phyloP scores from a whole-genome alignment of 2,329 filamentous ascomycete species.

The Coleophoma cylindrospora region DNA sequence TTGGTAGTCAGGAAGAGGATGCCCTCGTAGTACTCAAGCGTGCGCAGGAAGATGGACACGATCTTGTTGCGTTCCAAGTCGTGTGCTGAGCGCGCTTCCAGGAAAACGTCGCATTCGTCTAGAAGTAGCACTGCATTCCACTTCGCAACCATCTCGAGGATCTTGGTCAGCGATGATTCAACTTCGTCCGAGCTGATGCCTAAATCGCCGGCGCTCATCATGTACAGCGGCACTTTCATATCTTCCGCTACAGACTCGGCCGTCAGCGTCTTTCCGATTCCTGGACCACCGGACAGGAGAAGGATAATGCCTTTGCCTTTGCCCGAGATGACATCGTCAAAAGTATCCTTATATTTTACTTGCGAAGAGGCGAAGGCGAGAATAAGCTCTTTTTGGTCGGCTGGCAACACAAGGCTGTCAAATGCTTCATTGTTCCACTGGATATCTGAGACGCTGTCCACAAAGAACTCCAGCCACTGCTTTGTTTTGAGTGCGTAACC shows the following conservation, averaged over 20 bases:
- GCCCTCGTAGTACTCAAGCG: slow-evolving; percentile 32
- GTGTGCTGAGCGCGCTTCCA: slow-evolving; percentile 21
- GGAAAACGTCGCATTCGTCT: slow-evolving; percentile 66
- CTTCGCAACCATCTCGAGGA: slow-evolving; percentile 67
- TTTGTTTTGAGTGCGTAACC: slow-evolving; percentile 44
- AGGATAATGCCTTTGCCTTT: slow-evolving; percentile 47
- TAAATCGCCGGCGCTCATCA: slow-evolving; percentile 40
- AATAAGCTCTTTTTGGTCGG: slow-evolving; percentile 46
- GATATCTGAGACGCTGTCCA: slow-evolving; percentile 39
- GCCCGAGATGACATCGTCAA: slow-evolving; percentile 47
- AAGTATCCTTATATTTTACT: slow-evolving; percentile 32
- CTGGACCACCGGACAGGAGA: slow-evolving; percentile 41
- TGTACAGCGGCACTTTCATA: slow-evolving; percentile 21
- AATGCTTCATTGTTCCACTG: slow-evolving; percentile 45
- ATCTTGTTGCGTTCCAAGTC: slow-evolving; percentile 36
- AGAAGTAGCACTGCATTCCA: slow-evolving; percentile 70
- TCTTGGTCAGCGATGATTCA: slow-evolving; percentile 57
- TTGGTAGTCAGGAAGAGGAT: slow-evolving; percentile 34
- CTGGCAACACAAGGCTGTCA: slow-evolving; percentile 40
- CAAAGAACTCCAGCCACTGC: slow-evolving; percentile 43
- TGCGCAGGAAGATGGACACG: slow-evolving; percentile 30
- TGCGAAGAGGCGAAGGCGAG: slow-evolving; percentile 44
- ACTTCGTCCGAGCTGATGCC: slow-evolving; percentile 30
- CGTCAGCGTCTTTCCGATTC: slow-evolving; percentile 41
- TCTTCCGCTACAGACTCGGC: slow-evolving; percentile 23